These are phyloP conservation scores for Aspergillus quadrilineatus DNA, from an alignment of 2,329 filamentous ascomycete species.

Conservation along the genomic window DNA sequence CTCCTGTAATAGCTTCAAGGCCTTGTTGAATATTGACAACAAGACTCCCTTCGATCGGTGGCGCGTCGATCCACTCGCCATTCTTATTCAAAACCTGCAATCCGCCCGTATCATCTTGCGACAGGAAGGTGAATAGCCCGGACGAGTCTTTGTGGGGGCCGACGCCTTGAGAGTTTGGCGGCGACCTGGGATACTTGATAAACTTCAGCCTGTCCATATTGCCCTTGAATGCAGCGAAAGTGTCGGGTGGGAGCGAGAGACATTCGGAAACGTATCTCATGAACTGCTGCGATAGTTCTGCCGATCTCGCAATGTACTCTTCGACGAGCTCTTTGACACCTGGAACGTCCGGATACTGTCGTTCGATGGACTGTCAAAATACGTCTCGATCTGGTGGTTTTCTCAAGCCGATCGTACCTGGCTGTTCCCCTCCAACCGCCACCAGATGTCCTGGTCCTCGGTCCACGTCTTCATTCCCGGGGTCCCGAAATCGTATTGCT, in stretches of 20 bases:
- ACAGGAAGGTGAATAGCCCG: conserved; percentile 45
- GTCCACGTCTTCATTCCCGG: conserved; percentile 30
- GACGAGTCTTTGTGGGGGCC: conserved; percentile 59
- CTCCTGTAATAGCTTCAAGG: conserved; percentile 57
- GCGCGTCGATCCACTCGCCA: conserved; percentile 48
- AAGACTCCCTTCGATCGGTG: conserved; percentile 44
- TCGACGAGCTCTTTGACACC: conserved; percentile 36
- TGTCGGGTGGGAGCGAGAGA: conserved; percentile 48
- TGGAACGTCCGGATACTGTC: conserved; percentile 28
- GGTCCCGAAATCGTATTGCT: conserved; percentile 47
- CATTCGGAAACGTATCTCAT: conserved; percentile 58
- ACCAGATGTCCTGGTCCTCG: conserved; percentile 46
- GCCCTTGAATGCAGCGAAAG: conserved; percentile 51
- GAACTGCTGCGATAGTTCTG: conserved; percentile 50
- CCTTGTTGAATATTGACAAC: conserved; percentile 54
- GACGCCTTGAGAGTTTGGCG: conserved; percentile 51
- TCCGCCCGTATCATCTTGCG: conserved; percentile 45
- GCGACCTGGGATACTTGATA: conserved; percentile 52
- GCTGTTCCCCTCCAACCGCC: conserved; percentile 36
- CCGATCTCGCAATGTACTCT: conserved; percentile 53
- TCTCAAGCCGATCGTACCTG: conserved; percentile 20
- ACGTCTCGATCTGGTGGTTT: neutral
- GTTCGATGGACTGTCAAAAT: neutral
- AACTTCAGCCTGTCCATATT: conserved; percentile 56
- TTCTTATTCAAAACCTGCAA: conserved; percentile 49